Evolutionary conservation across 306 rosid species (phyloP).

Genomic region (Lathyrus sativus): DNA sequence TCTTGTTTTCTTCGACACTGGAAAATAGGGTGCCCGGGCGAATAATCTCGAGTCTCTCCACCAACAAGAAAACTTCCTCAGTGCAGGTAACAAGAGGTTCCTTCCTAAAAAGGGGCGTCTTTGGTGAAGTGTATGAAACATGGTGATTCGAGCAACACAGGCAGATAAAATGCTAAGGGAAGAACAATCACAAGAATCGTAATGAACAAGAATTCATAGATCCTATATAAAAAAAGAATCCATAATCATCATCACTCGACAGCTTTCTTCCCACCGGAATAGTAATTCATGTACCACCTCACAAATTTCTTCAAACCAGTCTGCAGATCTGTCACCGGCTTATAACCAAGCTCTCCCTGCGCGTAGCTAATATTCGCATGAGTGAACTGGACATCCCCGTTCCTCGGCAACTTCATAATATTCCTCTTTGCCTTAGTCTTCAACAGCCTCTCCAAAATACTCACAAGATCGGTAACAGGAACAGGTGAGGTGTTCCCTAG

Average conservation of each 20-base stretch:
- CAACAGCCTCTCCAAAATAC: constrained; percentile 91
- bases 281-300: constrained; percentile 84
- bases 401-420: constrained; percentile 78
- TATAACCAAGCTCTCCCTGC: constrained; percentile 84
- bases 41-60: constrained; percentile 58
- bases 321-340: constrained; percentile 83
- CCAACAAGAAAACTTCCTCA: constrained; percentile 60
- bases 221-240: constrained; percentile 47
- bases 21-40: constrained; percentile 52
- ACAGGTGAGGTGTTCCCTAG: constrained; percentile 93
- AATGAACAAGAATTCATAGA: constrained; percentile 67
- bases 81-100: constrained; percentile 57
- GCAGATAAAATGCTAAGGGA: constrained; percentile 58
- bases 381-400: constrained; percentile 92
- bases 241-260: constrained; percentile 43
- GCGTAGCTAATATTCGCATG: constrained; percentile 94
- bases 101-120: constrained; percentile 57
- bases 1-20: constrained; percentile 58
- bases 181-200: constrained; percentile 80
- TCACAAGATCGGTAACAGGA: constrained; percentile 82
- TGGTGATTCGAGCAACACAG: constrained; percentile 48
- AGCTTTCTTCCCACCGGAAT: constrained; percentile 79
- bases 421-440: constrained; percentile 85
- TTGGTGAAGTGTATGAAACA: constrained; percentile 56
- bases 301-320: constrained; percentile 93